A percentile compares a stretch with the other conserved stretches of the same genome.
phyloP scores from a whole-genome alignment of 371 early-diverging fungal genomes.

The Umbelopsis sp. region DNA sequence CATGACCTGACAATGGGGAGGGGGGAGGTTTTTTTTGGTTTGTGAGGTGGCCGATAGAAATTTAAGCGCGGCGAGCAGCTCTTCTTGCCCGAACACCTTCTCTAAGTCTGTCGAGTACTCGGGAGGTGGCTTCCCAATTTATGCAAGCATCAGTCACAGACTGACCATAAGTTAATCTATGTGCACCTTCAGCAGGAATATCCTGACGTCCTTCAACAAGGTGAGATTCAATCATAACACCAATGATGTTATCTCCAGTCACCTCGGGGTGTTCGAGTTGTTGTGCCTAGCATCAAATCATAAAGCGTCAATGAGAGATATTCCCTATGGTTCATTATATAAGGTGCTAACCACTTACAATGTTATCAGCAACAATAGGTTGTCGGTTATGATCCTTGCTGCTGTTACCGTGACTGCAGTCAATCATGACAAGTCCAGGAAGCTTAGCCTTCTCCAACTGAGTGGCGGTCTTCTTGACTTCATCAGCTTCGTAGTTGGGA shows the following conservation, averaged over 20 bases:
- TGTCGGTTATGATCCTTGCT: conserved; percentile 82
- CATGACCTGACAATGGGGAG: background rate
- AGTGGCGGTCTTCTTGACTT: conserved; percentile 62
- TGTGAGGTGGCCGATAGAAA: background rate
- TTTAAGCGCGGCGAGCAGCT: conserved; percentile 37
- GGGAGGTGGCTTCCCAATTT: conserved; percentile 75
- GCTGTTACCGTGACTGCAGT: conserved; percentile 92
- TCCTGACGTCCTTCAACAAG: conserved; percentile 80
- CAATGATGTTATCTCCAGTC: conserved; percentile 68
- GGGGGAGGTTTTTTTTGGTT: background rate
- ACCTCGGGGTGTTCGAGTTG: conserved; percentile 44
- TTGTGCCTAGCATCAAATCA: conserved; percentile 27
- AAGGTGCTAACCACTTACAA: conserved; percentile 36
- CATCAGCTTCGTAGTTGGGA: conserved; percentile 85
- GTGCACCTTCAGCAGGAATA: conserved; percentile 62
- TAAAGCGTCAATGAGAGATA: background rate
- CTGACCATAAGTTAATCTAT: conserved; percentile 69
- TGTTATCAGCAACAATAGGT: conserved; percentile 74
- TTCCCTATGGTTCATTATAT: background rate
- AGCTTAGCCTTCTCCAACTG: conserved; percentile 71
- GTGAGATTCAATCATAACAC: conserved; percentile 87
- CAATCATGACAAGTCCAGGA: conserved; percentile 81
- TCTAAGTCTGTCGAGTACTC: conserved; percentile 61
- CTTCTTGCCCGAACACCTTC: conserved; percentile 73
- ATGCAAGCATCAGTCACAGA: conserved; percentile 86